Evolutionary conservation across 1,284 basidiomycete genomes (phyloP), one percentile per base, ranked within the genome.

Genomic region (Sanghuangporus weigelae): DNA sequence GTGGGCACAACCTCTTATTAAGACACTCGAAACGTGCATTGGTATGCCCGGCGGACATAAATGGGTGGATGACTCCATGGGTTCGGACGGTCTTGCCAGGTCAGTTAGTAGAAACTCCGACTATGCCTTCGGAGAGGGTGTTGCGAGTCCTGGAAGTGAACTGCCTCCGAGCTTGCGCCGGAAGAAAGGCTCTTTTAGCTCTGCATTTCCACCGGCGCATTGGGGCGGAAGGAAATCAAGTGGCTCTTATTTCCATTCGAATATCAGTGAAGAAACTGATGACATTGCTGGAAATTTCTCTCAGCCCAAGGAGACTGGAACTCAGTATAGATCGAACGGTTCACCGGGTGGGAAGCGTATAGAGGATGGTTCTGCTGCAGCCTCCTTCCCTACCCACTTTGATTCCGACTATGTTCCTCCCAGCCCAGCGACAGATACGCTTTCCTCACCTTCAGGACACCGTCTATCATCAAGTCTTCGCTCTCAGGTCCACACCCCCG

Each of bases 1-100:
- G 2, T 97, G 93, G 91, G 88, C 94, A 0, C 75, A 81, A 48
- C 73, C 80, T 2, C 81, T 98, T 42, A 86, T 92, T 66, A 82
- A 84, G 63, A 88, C 88, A 1, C 79, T 98, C 23, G 86, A 93
- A 63, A 74, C 81, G 14, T 88, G 86, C 68, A 92, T 90, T 2
- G 85, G 87, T 21, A 73, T 89, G 69, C 89, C 90, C 0, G 87
- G 86, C 7, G 81, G 79, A 54, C 81, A 85, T 40, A 76, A 77
- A 55, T 95, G 92, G 92, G 74, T 90, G 2, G 73, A 86, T 38
- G 88, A 91, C 58, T 69, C 57, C 67, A 72, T 53, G 67, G 73
- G 64, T 73, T 73, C 66, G 21, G 19, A 44, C 10, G 35, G 50
- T 31, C 21, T 54, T 14, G 21, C n/a, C 36, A 49, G 57, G 8